Base-by-base conservation (phyloP, 2,329 filamentous ascomycete species). In the Xylariaceae sp. region DNA sequence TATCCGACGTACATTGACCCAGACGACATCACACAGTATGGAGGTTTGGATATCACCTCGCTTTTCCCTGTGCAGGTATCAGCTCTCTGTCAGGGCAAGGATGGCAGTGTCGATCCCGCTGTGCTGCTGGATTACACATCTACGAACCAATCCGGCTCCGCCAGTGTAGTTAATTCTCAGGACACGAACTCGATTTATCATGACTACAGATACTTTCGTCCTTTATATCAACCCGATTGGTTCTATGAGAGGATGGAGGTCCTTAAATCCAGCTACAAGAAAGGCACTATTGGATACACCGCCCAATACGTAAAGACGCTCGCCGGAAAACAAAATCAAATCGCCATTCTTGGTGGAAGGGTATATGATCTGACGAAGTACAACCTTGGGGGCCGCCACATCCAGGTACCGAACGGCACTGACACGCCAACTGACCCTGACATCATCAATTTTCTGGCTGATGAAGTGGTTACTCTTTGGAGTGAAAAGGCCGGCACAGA, bases 1-100 rank as follows among this genome's bases (percentile, higher is more conserved):
- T 96, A 96, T 67, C 91, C 90, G 0, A 77, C 74, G 14, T 75
- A 75, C 40, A 71, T 84, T 44, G 84, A 82, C 55, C 78, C 82
- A 33, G 83, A 83, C 57, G 73, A 78, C 7, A 72, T 97, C 43
- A 76, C 87, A 57, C 87, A 88, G 62, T 99, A 97, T 62, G 92
- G 88, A 44, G 94, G 94, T 48, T 74, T 83, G 41, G 95, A 99
- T 65, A 86, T 92, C n/a, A 95, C 89, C 18, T 77, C 81, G 38
- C 79, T 99, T 11, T 99, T 99, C 74, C 94, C 95, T 0, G 80
- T 99, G 1, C 94, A 99, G 69, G 93, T 99, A 14, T 95, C 88
- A 5, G 91, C 93, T 41, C 79, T 99, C 36, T 99, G 94, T 71
- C 82, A 88, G 54, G 94, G 93, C 53, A 82, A 81, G 31, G 78